phyloP scores from a whole-genome alignment of 768 basidiomycete species.

The Russula abietina region DNA sequence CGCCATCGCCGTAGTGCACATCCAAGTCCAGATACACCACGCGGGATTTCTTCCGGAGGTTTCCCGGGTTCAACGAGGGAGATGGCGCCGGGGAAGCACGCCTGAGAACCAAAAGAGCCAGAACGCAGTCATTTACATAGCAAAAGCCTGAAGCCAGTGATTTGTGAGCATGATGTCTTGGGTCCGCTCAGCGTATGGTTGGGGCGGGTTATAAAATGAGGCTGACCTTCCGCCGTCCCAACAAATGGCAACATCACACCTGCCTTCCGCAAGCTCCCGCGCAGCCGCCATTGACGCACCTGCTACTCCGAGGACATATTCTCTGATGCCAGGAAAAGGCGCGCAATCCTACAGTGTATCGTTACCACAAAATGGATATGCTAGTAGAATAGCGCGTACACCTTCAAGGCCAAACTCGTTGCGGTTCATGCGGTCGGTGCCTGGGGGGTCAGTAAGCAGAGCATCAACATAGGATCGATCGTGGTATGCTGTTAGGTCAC shows the following conservation, averaged over 20 bases:
- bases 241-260: conserved; percentile 61
- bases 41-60: conserved; percentile 39
- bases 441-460: conserved; percentile 8
- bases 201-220: not conserved
- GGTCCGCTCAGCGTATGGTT: not conserved
- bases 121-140: conserved; percentile 85
- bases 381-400: conserved; percentile 32
- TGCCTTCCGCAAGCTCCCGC: conserved; percentile 44
- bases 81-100: conserved; percentile 28
- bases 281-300: conserved; percentile 76
- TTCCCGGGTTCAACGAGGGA: conserved; percentile 1
- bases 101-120: conserved; percentile 71
- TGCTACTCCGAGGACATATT: conserved; percentile 66
- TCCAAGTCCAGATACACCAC: conserved; percentile 92
- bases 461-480: conserved; percentile 17
- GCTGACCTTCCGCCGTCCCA: conserved; percentile 87
- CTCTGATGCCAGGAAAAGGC: conserved; percentile 57
- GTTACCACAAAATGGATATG: too few relatives aligned
- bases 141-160: conserved; percentile 83
- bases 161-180: conserved; percentile 82
- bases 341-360: conserved; percentile 65
- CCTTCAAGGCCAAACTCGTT: conserved; percentile 55
- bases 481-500: conserved; percentile 20
- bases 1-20: conserved; percentile 86
- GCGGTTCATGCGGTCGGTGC: conserved; percentile 22